A percentile compares a stretch with the other conserved stretches of the same genome.
Evolutionary conservation across 805 yeast genomes (phyloP).

Genomic region (Cyberlindnera saturnus): DNA sequence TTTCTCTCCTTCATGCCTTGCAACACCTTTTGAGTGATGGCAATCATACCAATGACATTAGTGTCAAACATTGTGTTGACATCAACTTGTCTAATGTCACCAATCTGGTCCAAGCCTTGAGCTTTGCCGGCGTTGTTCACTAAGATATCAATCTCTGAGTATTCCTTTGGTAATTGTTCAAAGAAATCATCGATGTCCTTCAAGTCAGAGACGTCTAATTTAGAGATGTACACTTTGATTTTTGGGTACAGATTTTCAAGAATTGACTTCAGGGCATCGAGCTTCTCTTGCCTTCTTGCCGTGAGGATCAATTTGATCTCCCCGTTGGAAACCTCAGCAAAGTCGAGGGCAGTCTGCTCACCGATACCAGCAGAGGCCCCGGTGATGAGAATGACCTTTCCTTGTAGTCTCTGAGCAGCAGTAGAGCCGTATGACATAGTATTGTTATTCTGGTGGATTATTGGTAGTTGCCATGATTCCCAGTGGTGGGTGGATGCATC

Average conservation of each 20-base stretch:
- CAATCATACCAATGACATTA: slow-evolving; percentile 81
- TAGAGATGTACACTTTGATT: slow-evolving; percentile 38
- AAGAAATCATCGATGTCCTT: slow-evolving; percentile 48
- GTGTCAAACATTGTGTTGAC: slow-evolving; percentile 76
- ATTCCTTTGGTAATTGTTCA: slow-evolving; percentile 46
- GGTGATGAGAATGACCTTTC: slow-evolving; percentile 75
- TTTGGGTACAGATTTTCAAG: slow-evolving; percentile 41
- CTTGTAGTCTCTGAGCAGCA: slow-evolving; percentile 77
- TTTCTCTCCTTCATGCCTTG: slow-evolving; percentile 66
- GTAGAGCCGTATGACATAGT: slow-evolving; percentile 59
- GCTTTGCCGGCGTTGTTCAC: slow-evolving; percentile 79
- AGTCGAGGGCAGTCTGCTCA: slow-evolving; percentile 81
- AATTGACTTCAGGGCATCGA: slow-evolving; percentile 43
- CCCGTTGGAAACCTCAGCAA: slow-evolving; percentile 75
- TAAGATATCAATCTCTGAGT: slow-evolving; percentile 56
- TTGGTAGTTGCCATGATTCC: not conserved
- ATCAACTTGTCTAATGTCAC: slow-evolving; percentile 59
- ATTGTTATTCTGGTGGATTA: not conserved
- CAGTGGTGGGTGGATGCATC: too few relatives aligned
- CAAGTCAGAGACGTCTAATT: slow-evolving; percentile 53
- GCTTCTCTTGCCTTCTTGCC: slow-evolving; percentile 68
- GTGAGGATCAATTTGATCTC: slow-evolving; percentile 62
- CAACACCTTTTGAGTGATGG: slow-evolving; percentile 73
- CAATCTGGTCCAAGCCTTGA: slow-evolving; percentile 72
- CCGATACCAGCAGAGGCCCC: slow-evolving; percentile 98